phyloP scores from a whole-genome alignment of 164 flowering plant species.

The Echeveria elegans region DNA sequence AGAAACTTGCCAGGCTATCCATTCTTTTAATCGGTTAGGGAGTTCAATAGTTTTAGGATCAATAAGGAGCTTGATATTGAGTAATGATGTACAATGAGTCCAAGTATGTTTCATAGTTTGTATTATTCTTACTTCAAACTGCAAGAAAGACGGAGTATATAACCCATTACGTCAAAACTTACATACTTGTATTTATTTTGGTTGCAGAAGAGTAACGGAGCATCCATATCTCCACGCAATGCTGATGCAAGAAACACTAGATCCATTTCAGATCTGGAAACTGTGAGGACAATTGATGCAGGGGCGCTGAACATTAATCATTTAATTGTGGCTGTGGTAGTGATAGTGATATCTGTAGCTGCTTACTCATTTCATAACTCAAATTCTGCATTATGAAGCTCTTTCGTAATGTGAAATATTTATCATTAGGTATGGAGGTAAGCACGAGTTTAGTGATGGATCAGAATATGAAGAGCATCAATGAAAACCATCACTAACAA shows the following conservation, averaged over 20 bases:
- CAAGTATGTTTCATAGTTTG: no score
- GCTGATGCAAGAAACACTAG: slow-evolving; percentile 18
- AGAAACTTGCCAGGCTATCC: no score
- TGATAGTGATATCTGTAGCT: slow-evolving; percentile 30
- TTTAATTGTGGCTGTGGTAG: slow-evolving; percentile 26
- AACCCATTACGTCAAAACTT: neutral
- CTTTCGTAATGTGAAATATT: no score
- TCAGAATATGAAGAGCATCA: neutral
- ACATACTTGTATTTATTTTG: neutral
- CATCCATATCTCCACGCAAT: slow-evolving; percentile 13
- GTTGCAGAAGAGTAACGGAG: slow-evolving; percentile 24
- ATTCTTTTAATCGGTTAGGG: no score
- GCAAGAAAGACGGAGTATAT: neutral
- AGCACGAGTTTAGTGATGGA: neutral
- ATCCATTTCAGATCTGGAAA: slow-evolving; percentile 18
- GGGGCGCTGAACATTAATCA: slow-evolving; percentile 39
- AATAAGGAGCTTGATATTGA: no score
- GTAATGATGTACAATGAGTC: no score
- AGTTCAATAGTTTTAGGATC: no score
- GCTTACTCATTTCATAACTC: slow-evolving; percentile 19
- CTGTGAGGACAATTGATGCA: slow-evolving; percentile 54
- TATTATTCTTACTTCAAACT: neutral
- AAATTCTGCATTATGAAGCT: neutral
- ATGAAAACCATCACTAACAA: neutral
- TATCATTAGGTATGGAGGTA: no score